A percentile compares a stretch with the other conserved stretches of the same genome.
These are phyloP conservation scores for Opeltia flavorubescens DNA, from an alignment of 495 filamentous ascomycete genomes.

Conservation along the genomic window DNA sequence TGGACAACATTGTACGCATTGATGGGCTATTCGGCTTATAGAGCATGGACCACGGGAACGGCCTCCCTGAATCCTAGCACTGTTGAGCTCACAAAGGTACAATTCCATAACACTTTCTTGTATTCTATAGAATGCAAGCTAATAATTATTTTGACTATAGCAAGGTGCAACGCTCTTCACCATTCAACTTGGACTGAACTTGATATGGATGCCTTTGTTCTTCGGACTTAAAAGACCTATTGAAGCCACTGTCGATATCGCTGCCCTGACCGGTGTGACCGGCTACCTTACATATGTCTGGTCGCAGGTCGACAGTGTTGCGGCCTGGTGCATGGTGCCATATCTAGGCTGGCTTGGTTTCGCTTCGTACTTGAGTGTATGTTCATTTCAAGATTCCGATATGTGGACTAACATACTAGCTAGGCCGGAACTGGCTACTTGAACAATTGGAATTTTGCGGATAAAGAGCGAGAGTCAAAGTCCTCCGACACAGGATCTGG, in stretches of 20 bases:
- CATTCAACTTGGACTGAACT: constrained; percentile 68
- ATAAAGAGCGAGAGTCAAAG: constrained; percentile 18
- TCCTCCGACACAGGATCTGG: constrained; percentile 8
- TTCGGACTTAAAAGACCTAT: constrained; percentile 57
- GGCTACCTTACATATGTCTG: constrained; percentile 59
- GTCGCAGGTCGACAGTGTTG: constrained; percentile 53
- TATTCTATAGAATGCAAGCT: background rate
- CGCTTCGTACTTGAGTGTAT: constrained; percentile 59
- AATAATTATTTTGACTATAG: constrained; percentile 20
- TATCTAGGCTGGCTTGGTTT: constrained; percentile 75
- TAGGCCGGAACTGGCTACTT: constrained; percentile 52
- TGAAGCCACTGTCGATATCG: constrained; percentile 62
- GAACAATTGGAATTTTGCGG: constrained; percentile 57
- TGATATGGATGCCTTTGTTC: constrained; percentile 91
- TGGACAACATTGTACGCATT: constrained; percentile 79
- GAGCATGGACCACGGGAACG: constrained; percentile 46
- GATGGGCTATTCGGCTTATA: constrained; percentile 83
- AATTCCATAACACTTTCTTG: too few relatives aligned
- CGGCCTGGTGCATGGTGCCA: constrained; percentile 61
- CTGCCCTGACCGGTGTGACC: constrained; percentile 53
- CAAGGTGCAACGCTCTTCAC: constrained; percentile 67
- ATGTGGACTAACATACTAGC: background rate
- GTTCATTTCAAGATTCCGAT: background rate
- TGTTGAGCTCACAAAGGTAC: constrained; percentile 26
- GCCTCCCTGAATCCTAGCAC: constrained; percentile 28